Evolutionary conservation across 306 rosid genomes (phyloP).

Genomic region (Abrus precatorius): DNA sequence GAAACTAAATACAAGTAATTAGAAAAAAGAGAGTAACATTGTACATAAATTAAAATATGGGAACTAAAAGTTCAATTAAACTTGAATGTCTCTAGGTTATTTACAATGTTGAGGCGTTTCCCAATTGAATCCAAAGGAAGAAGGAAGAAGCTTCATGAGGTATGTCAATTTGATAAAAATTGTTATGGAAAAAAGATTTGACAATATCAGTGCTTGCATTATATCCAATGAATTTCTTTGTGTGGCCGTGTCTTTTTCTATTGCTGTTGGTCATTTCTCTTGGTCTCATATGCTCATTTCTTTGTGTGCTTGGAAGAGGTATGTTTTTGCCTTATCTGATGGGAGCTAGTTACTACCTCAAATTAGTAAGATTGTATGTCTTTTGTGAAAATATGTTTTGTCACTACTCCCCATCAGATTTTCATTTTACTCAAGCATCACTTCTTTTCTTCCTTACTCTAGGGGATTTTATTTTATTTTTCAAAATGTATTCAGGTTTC

Average conservation of each 20-base stretch:
- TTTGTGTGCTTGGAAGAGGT: background rate
- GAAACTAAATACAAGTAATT: no score
- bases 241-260: slow-evolving; percentile 2
- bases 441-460: background rate
- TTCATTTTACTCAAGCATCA: slow-evolving; percentile 1
- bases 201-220: background rate
- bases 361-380: background rate
- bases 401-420: background rate
- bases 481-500: background rate
- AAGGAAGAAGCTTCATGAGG: slow-evolving; percentile 98
- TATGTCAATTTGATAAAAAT: slow-evolving; percentile 49
- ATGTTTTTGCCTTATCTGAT: background rate
- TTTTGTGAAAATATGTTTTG: slow-evolving; percentile 20
- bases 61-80: no score
- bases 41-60: no score
- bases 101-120: slow-evolving; percentile 96
- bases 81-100: slow-evolving; percentile 62
- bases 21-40: no score
- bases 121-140: slow-evolving; percentile 99
- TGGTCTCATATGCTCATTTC: no score
- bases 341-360: background rate
- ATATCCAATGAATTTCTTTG: background rate
- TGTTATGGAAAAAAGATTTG: background rate
- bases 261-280: background rate
- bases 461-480: background rate